Evolutionary conservation across 2,329 filamentous ascomycete genomes (phyloP), one percentile per base, ranked within the genome.

Genomic region (Madurella fahalii): DNA sequence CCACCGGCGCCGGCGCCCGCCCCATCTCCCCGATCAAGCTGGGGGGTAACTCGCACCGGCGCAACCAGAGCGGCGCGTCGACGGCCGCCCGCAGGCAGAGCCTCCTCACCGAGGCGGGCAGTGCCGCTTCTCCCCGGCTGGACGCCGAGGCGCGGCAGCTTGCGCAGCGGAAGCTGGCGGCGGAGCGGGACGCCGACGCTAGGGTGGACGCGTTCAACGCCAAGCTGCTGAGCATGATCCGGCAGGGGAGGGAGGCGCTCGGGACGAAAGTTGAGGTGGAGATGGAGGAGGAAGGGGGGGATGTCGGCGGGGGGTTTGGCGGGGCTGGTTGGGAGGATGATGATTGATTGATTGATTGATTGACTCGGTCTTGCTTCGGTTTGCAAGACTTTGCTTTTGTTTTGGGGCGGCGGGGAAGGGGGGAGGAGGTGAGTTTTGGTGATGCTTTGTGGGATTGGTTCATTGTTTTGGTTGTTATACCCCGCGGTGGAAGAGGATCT

Each of bases 171-270:
- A 82, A 86, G 61, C 77, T 84, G 20, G 82, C 83, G 48, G 87
- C 89, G 54, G 90, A 96, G 64, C 78, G 84, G 44, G 86, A 92
- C 63, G 82, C 89, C 8, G 91, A 97, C 63, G 83, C 85, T 42
- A 85, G 87, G 50, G 87, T 97, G 63, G 84, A 84, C 47, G 82
- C 86, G 25, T 84, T 97, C 71, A 95, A 94, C 67, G 79, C 83
- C 46, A 84, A 88, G 63, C 74, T 97, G 46, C 83, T 88, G 66
- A 87, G 86, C 34, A 90, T 99, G 87, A 95, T 99, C 52, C 80
- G 85, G 2, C 87, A 97, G 70, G 94, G 92, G 0, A 87, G 87
- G 63, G 87, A 94, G 69, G 94, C 94, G 1, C 72, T 99, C 16
- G 92, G 86, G 2, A 88, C 87, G 17, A 87, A 76, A 40, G 76